Evolutionary conservation across 2,329 filamentous ascomycete genomes (phyloP).

Genomic region (Phyllosticta citrichinensis): DNA sequence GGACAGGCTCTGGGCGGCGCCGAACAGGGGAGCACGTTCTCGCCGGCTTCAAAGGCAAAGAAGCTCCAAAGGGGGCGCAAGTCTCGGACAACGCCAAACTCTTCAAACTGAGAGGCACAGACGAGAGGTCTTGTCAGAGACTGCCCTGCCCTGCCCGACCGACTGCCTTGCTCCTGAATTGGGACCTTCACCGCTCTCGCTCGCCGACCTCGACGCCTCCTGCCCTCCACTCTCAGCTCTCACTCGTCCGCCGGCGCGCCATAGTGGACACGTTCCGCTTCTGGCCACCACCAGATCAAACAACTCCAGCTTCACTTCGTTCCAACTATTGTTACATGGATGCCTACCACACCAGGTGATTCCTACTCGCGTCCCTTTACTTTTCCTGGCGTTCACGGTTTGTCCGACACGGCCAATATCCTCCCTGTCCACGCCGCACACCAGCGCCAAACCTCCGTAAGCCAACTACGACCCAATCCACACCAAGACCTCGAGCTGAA

Average conservation of each 20-base stretch:
- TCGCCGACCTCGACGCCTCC: constrained; percentile 2
- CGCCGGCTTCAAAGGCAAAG: neutral
- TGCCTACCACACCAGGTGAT: constrained; percentile 31
- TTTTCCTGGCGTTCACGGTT: constrained; percentile 16
- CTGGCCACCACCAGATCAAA: constrained; percentile 4
- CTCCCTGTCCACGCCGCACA: constrained; percentile 14
- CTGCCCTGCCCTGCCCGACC: neutral
- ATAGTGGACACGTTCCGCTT: constrained; percentile 11
- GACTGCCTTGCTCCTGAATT: no score
- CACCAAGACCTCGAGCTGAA: constrained; percentile 17
- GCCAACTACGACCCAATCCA: constrained; percentile 14
- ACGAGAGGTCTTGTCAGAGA: neutral
- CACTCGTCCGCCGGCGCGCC: constrained; percentile 2
- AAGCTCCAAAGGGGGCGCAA: neutral
- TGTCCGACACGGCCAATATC: constrained; percentile 16
- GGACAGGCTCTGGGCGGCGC: neutral
- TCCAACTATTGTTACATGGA: constrained; percentile 24
- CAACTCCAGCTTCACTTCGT: neutral
- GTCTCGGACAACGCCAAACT: no score
- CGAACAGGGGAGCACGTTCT: neutral
- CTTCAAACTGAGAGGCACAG: no score
- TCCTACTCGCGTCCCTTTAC: constrained; percentile 24
- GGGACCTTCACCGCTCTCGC: neutral
- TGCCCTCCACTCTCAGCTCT: constrained; percentile 2
- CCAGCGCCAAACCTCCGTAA: constrained; percentile 13